These are phyloP conservation scores for Achaetomiella virescens DNA, from an alignment of 495 filamentous ascomycete species.

Conservation along the genomic window DNA sequence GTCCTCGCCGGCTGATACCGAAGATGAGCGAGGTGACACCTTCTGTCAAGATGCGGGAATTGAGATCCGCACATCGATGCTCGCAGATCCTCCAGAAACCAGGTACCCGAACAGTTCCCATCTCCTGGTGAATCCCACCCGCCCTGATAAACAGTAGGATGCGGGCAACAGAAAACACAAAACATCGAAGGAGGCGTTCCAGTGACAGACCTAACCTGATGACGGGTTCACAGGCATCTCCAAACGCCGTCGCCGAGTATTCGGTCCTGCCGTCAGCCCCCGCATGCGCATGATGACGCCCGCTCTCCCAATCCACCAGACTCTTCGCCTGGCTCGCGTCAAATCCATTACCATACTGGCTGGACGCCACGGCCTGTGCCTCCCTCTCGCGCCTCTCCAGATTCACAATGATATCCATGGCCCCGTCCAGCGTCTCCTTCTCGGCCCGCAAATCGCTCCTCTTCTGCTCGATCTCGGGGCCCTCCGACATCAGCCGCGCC, in stretches of 20 bases:
- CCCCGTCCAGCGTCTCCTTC: slow-evolving; percentile 33
- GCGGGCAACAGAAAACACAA: no score
- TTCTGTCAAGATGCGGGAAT: no score
- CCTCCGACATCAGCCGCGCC: slow-evolving; percentile 41
- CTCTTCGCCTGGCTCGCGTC: slow-evolving; percentile 7
- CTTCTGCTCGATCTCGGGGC: slow-evolving; percentile 29
- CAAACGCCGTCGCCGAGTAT: slow-evolving; percentile 10
- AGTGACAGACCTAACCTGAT: no score
- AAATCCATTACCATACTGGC: not conserved
- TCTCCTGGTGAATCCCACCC: no score
- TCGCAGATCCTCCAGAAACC: no score
- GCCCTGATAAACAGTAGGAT: not conserved
- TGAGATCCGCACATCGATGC: no score
- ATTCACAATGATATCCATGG: slow-evolving; percentile 37
- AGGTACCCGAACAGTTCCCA: no score
- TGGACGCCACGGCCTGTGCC: not conserved
- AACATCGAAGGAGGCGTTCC: no score
- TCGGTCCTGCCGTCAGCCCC: not conserved
- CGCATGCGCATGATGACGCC: not conserved
- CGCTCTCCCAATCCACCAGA: not conserved
- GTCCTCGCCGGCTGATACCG: no score
- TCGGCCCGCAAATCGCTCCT: slow-evolving; percentile 33
- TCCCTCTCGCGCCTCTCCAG: slow-evolving; percentile 20
- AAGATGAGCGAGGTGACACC: no score
- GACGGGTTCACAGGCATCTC: slow-evolving; percentile 16